Base-by-base conservation (phyloP, 768 basidiomycete species). In the Boletus eberwhitei region DNA sequence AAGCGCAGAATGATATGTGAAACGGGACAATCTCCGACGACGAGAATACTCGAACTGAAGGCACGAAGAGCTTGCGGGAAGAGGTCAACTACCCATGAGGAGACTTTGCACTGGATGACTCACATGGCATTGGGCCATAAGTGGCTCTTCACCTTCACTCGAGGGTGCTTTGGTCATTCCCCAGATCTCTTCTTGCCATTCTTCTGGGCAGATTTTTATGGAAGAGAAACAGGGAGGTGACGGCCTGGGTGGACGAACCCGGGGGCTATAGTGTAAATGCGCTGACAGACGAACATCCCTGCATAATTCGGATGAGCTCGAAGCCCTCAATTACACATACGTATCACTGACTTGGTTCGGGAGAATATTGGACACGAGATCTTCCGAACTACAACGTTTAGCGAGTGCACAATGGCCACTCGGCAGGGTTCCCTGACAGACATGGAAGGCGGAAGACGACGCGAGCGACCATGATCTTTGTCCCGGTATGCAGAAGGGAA, bases 21-120 rank as follows among this genome's bases (percentile, higher is more conserved):
- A 88, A 85, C 2, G 86, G 85, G 16, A 88, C 83, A 8, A 68
- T 73, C 52, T 87, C 84, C 3, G 71, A 63, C 19, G 84, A 52
- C 7, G 79, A 77, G 68, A 80, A 88, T 17, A 85, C 77, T 50
- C 83, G 79, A 8, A 78, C 78, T 4, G 76, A 75, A 19, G 87
- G 87, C 19, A 88, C 69, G 63, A 87, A 84, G 19, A 87, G 66
- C 87, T 88, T 40, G 59, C 16, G 35, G 43, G 13, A 38, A 38
- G 17, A 47, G 39, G 17, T 61, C 52, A 51, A 16, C 2, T 38
- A 39, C 34, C 4, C 2, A 22, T 12, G 36, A 46, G 19, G 8
- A 31, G 14, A 29, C 5, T 16, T 16, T 37, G 14, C 31, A 41
- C 9, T 24, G 21, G 7, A 38, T 14, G 42, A 42, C 70, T 62